These are phyloP conservation scores for Floccularia luteovirens DNA, from an alignment of 768 basidiomycete genomes.

Conservation along the genomic window DNA sequence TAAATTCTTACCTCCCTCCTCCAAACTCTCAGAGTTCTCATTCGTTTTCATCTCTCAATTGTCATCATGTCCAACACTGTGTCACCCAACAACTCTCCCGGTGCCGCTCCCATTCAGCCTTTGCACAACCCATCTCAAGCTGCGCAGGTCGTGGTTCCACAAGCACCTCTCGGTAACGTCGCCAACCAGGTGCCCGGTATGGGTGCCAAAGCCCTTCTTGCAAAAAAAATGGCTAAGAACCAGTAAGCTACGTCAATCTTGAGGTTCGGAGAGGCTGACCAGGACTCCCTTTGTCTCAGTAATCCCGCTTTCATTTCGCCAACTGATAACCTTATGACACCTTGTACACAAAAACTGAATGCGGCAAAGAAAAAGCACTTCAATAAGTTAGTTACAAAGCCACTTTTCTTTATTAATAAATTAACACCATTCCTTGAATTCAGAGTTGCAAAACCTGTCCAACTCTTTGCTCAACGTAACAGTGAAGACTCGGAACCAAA, in stretches of 20 bases:
- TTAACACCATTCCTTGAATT: slow-evolving; percentile 4
- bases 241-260: slow-evolving; percentile 43
- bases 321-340: slow-evolving; percentile 93
- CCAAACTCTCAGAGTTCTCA: too few relatives aligned
- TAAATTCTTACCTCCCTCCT: slow-evolving; percentile 5
- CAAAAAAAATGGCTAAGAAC: slow-evolving; percentile 88
- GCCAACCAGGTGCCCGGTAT: slow-evolving; percentile 57
- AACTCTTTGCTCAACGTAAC: slow-evolving; percentile 47
- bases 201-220: slow-evolving; percentile 87
- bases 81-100: slow-evolving; percentile 64
- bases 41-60: slow-evolving; percentile 6
- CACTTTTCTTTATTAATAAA: slow-evolving; percentile 2
- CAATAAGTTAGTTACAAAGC: slow-evolving; percentile 54
- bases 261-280: slow-evolving; percentile 2
- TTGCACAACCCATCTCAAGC: slow-evolving; percentile 82
- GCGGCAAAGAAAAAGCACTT: slow-evolving; percentile 94
- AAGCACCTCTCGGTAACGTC: slow-evolving; percentile 71
- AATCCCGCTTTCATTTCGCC: slow-evolving; percentile 89
- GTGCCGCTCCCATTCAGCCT: slow-evolving; percentile 59
- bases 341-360: slow-evolving; percentile 85
- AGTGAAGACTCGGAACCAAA: slow-evolving; percentile 31
- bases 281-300: slow-evolving; percentile 28
- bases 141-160: slow-evolving; percentile 69
- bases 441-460: slow-evolving; percentile 57
- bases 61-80: slow-evolving; percentile 43